Evolutionary conservation across 2,329 filamentous ascomycete species (phyloP).

Genomic region (Fusarium tuaranense): DNA sequence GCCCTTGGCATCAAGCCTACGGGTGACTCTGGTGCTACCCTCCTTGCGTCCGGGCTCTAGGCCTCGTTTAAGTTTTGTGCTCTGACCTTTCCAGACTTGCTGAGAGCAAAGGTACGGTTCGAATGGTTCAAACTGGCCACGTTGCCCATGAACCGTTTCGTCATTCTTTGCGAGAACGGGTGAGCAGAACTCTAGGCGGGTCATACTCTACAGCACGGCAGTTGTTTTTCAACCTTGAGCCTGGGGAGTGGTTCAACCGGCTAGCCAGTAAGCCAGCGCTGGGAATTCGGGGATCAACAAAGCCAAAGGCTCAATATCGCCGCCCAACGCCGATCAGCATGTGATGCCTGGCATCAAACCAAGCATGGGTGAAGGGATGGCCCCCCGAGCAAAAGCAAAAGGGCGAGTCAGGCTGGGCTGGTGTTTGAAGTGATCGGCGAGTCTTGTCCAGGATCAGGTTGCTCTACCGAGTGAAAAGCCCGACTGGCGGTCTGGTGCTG

Average conservation of each 20-base stretch:
- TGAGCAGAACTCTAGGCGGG: not conserved
- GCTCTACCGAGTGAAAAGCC: slow-evolving; percentile 34
- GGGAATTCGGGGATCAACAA: slow-evolving; percentile 26
- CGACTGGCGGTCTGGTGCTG: slow-evolving; percentile 37
- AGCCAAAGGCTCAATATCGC: slow-evolving; percentile 11
- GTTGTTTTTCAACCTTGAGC: slow-evolving; percentile 19
- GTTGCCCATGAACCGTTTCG: slow-evolving; percentile 9
- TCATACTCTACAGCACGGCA: slow-evolving; percentile 8
- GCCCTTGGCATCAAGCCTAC: slow-evolving; percentile 30
- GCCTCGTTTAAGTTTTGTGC: slow-evolving; percentile 29
- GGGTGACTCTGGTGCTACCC: slow-evolving; percentile 20
- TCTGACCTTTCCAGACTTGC: slow-evolving; percentile 24
- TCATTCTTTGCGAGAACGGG: not conserved
- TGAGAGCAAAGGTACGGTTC: not conserved
- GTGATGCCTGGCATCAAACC: slow-evolving; percentile 12
- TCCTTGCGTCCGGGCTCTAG: slow-evolving; percentile 21
- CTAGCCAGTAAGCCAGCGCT: slow-evolving; percentile 13
- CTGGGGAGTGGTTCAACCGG: not conserved
- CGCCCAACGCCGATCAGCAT: slow-evolving; percentile 29
- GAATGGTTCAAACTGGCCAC: not conserved
- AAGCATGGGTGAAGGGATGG: slow-evolving; percentile 3
- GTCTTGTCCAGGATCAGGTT: slow-evolving; percentile 26
- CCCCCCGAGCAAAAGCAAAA: slow-evolving; percentile 1
- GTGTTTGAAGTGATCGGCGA: slow-evolving; percentile 5
- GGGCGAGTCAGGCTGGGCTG: slow-evolving; percentile 14